Evolutionary conservation across 495 filamentous ascomycete genomes (phyloP), one percentile per base, ranked within the genome.

Genomic region (Immersiella caudata): DNA sequence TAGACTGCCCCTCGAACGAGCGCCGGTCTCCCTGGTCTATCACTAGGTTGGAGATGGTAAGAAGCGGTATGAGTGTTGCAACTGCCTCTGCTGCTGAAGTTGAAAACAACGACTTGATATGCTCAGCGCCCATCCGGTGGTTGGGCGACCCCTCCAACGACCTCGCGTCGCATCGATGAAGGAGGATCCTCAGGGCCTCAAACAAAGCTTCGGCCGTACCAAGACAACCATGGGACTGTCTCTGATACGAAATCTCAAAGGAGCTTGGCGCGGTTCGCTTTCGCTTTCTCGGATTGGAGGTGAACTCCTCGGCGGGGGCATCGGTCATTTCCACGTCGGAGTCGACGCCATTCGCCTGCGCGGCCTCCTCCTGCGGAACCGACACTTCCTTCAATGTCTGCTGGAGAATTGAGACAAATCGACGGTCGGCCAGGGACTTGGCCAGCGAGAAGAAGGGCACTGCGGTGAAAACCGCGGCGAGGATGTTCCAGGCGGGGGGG

Each of bases 101-200:
- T 21, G 71, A 80, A 71, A 84, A 83, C 40, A 84, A 68, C 25
- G 82, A 81, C 60, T 82, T 82, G 73, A 84, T 70, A 61, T 82
- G 80, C 55, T 83, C 80, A 18, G 76, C 76, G 7, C 82, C 81
- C 64, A 81, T 76, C 54, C 69, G 71, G 63, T 75, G 73, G 61
- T 64, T 78, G 24, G 74, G 57, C 2, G 71, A 62, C 20, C 60
- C 70, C 14, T 67, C 69, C 0, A 58, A 18, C 7, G 70, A 62
- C 25, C 63, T 67, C 52, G 55, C 36, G 8, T 72, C 65, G 65
- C 74, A 74, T 54, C 72, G 66, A 18, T 69, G 64, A n/a, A 82
- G 62, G 7, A 84, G 78, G 33, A 68, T 66, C 29, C 62, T 66
- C 9, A 83, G 62, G 21, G 81, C 75, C 12, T 68, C 67, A 26